Conservation (phyloP, 768 basidiomycete genomes). For the Boletellus ananiceps region DNA sequence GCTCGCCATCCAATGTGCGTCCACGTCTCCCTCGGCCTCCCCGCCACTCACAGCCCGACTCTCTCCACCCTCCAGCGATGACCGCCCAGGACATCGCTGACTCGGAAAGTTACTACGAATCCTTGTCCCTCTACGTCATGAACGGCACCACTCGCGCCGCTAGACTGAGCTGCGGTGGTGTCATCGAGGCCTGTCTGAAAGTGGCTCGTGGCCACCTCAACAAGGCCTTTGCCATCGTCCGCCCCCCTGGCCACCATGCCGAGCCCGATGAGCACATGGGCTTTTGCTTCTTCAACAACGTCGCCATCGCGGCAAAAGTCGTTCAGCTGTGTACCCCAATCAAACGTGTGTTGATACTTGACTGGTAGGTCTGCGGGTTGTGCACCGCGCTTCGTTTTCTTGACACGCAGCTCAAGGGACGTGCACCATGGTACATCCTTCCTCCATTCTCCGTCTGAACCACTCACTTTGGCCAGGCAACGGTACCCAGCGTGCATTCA, state of each 20-base stretch:
- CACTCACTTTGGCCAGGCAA: constrained; percentile 57
- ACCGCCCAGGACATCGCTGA: constrained; percentile 68
- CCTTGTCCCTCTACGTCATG: constrained; percentile 89
- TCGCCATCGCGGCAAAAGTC: constrained; percentile 85
- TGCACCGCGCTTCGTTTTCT: not conserved
- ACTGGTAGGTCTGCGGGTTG: constrained; percentile 68
- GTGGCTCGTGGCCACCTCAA: constrained; percentile 78
- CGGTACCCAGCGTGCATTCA: constrained; percentile 94
- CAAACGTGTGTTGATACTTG: constrained; percentile 85
- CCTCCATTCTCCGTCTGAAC: not conserved
- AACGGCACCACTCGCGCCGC: constrained; percentile 81
- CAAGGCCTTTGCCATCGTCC: constrained; percentile 91
- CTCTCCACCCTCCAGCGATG: constrained; percentile 49
- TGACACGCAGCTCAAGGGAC: constrained; percentile 55
- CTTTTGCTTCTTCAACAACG: constrained; percentile 99
- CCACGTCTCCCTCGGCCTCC: not conserved
- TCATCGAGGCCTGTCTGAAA: constrained; percentile 83
- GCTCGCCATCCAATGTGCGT: constrained; percentile 74
- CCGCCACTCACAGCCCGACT: constrained; percentile 15
- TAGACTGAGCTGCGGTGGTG: constrained; percentile 88
- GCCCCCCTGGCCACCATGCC: constrained; percentile 97
- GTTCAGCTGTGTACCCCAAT: constrained; percentile 65
- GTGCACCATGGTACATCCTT: constrained; percentile 76
- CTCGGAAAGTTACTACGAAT: constrained; percentile 81
- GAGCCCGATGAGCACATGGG: constrained; percentile 99